Evolutionary conservation across 176 grass and related monocot species (phyloP).

Genomic region (Musa schizocarpa): DNA sequence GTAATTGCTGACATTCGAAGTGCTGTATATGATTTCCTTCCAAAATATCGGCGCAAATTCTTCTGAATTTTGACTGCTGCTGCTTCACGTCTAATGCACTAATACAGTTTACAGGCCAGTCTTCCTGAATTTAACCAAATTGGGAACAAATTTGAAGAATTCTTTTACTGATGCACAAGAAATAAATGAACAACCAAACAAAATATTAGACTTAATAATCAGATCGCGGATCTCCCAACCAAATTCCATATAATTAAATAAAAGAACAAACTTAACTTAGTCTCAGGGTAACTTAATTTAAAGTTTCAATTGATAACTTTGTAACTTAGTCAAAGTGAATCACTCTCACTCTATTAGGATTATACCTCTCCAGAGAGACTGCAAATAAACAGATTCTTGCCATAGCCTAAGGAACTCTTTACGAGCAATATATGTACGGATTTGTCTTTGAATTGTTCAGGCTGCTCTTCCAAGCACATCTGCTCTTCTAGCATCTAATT

Average conservation of each 20-base stretch:
- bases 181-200: not conserved
- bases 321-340: not conserved
- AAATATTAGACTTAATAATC: not conserved
- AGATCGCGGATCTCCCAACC: not conserved
- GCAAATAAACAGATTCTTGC: constrained; percentile 40
- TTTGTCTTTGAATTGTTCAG: constrained; percentile 68
- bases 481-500: constrained; percentile 92
- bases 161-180: not conserved
- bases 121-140: constrained; percentile 39
- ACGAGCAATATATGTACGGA: constrained; percentile 61
- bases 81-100: constrained; percentile 56
- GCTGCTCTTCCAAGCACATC: constrained; percentile 74
- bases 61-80: constrained; percentile 90
- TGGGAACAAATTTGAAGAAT: not conserved
- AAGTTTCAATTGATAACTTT: not conserved
- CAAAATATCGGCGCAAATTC: constrained; percentile 51
- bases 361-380: constrained; percentile 87
- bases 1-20: constrained; percentile 42
- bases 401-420: constrained; percentile 61
- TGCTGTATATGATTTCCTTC: constrained; percentile 55
- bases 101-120: constrained; percentile 57
- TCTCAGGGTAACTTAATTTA: not conserved
- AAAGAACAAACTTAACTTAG: not conserved
- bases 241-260: not conserved
- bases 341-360: not conserved